Evolutionary conservation across 805 yeast species (phyloP).

Genomic region (Priceomyces haplophilus): DNA sequence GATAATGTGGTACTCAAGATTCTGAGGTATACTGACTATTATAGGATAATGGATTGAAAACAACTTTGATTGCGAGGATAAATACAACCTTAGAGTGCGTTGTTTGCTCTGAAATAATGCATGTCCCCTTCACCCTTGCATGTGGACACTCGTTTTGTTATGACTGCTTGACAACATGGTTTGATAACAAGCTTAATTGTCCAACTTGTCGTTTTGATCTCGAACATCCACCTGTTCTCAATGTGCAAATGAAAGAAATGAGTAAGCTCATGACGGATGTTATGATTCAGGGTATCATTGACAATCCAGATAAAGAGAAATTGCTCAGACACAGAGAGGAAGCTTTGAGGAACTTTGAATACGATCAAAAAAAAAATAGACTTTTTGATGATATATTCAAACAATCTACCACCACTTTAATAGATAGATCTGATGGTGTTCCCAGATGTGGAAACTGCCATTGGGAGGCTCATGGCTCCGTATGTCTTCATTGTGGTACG

Average conservation of each 20-base stretch:
- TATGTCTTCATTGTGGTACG: slow-evolving; percentile 68
- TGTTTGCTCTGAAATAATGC: slow-evolving; percentile 68
- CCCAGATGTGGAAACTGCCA: slow-evolving; percentile 73
- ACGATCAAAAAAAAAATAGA: slow-evolving; percentile 34
- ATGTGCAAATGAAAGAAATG: slow-evolving; percentile 49
- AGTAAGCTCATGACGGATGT: slow-evolving; percentile 36
- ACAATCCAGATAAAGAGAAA: slow-evolving; percentile 19
- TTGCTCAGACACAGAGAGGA: slow-evolving; percentile 24
- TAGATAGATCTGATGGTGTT: slow-evolving; percentile 68
- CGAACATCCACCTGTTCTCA: slow-evolving; percentile 49
- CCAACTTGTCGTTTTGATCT: slow-evolving; percentile 62
- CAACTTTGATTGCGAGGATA: slow-evolving; percentile 25
- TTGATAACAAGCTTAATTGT: slow-evolving; percentile 54
- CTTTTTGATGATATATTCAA: slow-evolving; percentile 52
- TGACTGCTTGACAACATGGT: slow-evolving; percentile 61
- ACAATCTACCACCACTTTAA: slow-evolving; percentile 45
- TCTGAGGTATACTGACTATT: slow-evolving; percentile 10
- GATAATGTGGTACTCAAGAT: slow-evolving; percentile 2
- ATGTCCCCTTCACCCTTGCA: slow-evolving; percentile 55
- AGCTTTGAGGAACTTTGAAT: slow-evolving; percentile 32
- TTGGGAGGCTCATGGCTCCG: slow-evolving; percentile 71
- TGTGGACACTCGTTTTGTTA: slow-evolving; percentile 82
- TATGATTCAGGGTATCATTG: slow-evolving; percentile 32
- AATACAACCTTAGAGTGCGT: slow-evolving; percentile 48
- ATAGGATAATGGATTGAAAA: slow-evolving; percentile 21